Evolutionary conservation across 495 filamentous ascomycete genomes (phyloP).

Genomic region (Coniosporium apollinis): DNA sequence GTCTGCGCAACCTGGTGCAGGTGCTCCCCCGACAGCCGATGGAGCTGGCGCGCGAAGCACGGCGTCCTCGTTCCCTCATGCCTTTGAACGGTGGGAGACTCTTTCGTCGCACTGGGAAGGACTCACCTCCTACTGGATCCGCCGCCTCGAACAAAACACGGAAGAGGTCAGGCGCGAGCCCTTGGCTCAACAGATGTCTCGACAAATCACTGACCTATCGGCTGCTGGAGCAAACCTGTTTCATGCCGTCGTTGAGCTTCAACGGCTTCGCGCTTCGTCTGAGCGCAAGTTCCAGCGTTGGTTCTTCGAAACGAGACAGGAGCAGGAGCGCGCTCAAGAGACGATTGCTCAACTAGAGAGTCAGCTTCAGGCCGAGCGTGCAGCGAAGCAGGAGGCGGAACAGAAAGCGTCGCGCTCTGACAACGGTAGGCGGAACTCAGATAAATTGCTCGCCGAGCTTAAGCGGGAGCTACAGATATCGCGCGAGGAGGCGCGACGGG

Average conservation of each 20-base stretch:
- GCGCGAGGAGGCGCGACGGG: constrained; percentile 86
- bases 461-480: constrained; percentile 81
- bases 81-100: constrained; percentile 93
- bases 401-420: constrained; percentile 33
- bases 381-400: constrained; percentile 46
- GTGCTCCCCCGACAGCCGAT: constrained; percentile 6
- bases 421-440: constrained; percentile 44
- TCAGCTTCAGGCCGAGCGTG: constrained; percentile 54
- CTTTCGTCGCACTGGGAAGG: constrained; percentile 97
- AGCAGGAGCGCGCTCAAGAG: constrained; percentile 74
- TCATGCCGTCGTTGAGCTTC: constrained; percentile 91
- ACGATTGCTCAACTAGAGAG: constrained; percentile 65
- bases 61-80: constrained; percentile 66
- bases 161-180: constrained; percentile 69
- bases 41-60: constrained; percentile 13
- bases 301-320: constrained; percentile 87
- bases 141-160: constrained; percentile 72
- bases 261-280: constrained; percentile 85
- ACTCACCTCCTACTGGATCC: constrained; percentile 92
- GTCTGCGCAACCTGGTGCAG: constrained; percentile 1
- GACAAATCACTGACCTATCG: constrained; percentile 88
- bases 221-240: constrained; percentile 95
- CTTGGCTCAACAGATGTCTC: constrained; percentile 68
- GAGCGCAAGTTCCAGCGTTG: constrained; percentile 97
- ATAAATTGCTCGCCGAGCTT: constrained; percentile 70